These are phyloP conservation scores for Boletus insuetus DNA, from an alignment of 768 basidiomycete genomes.

Conservation along the genomic window DNA sequence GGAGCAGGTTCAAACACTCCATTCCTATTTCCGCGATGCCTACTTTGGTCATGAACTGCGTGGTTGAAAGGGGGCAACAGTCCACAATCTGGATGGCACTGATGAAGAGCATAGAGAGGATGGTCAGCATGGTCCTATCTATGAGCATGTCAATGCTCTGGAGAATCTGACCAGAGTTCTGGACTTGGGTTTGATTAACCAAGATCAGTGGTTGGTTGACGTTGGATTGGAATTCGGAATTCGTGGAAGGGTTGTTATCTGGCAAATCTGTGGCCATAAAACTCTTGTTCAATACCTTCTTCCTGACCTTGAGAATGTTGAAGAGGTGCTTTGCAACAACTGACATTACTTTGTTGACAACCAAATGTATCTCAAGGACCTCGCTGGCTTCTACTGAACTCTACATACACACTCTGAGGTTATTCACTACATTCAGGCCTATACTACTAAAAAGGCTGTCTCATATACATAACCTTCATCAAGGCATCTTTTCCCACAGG, in stretches of 20 bases:
- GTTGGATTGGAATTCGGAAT: background rate
- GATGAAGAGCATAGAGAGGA: background rate
- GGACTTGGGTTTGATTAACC: background rate
- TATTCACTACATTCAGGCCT: slow-evolving; percentile 3
- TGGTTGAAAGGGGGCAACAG: slow-evolving; percentile 5
- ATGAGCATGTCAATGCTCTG: background rate
- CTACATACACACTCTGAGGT: background rate
- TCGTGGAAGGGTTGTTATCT: background rate
- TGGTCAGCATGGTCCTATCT: no score
- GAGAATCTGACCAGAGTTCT: background rate
- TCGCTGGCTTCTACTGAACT: slow-evolving; percentile 1
- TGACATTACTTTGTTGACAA: background rate
- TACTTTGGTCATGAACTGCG: slow-evolving; percentile 12
- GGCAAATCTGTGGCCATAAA: background rate
- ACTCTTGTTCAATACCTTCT: background rate
- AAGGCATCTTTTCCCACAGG: background rate
- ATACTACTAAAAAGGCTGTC: slow-evolving; percentile 4
- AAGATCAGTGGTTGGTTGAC: background rate
- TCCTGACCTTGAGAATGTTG: background rate
- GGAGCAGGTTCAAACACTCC: background rate
- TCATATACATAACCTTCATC: slow-evolving; percentile 13
- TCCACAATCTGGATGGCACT: background rate
- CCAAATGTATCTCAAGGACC: slow-evolving; percentile 6
- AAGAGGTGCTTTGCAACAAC: accelerated
- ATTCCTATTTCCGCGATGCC: background rate